phyloP scores from a whole-genome alignment of 169 alveolate genomes.

The Plasmodium relictum region DNA sequence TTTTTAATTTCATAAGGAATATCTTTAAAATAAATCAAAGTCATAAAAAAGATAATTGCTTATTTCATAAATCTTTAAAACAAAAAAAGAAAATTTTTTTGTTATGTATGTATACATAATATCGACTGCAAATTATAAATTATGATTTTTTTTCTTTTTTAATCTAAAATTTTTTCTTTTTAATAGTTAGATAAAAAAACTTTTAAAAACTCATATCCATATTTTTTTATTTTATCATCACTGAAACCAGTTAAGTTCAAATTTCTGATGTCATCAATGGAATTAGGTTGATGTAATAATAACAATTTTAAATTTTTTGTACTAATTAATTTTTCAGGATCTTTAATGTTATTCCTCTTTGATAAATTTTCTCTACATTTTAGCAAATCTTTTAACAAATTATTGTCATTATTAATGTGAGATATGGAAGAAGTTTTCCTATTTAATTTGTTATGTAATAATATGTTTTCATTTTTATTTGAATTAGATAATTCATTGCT shows the following conservation, averaged over 20 bases:
- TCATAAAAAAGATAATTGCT: too few relatives aligned
- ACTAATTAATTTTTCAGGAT: constrained; percentile 75
- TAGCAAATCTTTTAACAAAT: constrained; percentile 16
- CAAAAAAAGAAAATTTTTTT: too few relatives aligned
- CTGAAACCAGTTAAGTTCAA: constrained; percentile 59
- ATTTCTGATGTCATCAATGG: constrained; percentile 52
- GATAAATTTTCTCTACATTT: constrained; percentile 49
- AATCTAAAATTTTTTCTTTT: neutral
- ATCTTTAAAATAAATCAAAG: too few relatives aligned
- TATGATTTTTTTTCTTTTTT: neutral
- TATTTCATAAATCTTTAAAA: too few relatives aligned
- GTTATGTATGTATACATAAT: neutral
- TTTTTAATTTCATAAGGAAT: too few relatives aligned
- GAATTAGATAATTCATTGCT: constrained; percentile 2
- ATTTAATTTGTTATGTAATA: neutral
- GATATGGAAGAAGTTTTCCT: neutral
- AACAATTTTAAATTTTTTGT: constrained; percentile 71
- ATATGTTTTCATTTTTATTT: neutral
- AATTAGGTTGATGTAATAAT: constrained; percentile 39
- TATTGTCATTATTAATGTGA: constrained; percentile 15
- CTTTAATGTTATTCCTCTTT: constrained; percentile 39
- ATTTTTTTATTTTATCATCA: constrained; percentile 62
- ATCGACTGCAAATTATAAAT: neutral
- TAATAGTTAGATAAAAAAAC: constrained; percentile 30
- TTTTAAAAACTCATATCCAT: constrained; percentile 55